Evolutionary conservation across 768 basidiomycete species (phyloP), one percentile per base, ranked within the genome.

Genomic region (Mycena indigotica): DNA sequence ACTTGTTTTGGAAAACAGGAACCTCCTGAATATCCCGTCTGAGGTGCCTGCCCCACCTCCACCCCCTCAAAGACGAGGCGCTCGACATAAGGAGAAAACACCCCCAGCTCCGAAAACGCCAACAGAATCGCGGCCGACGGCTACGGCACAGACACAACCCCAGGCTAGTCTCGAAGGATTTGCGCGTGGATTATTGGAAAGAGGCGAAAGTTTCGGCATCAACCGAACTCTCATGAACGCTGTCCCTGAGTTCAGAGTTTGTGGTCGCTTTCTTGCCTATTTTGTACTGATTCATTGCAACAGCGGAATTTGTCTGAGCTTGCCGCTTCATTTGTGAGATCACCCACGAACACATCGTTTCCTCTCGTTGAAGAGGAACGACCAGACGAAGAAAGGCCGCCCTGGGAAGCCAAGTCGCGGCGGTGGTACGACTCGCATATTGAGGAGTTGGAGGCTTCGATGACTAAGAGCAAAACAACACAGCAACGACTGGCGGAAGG

Each of bases 251-350:
- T 72, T 89, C 38, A 85, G 83, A 72, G 94, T 91, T 64, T 65
- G 82, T 66, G 40, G 32, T 53, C 25, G 25, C 24, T 40, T n/a
- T 52, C 28, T n/a, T n/a, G n/a, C n/a, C n/a, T n/a, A n/a, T n/a
- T n/a, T n/a, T n/a, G 21, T 12, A 4, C 32, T 8, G 28, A 25
- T 50, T 28, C 29, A 28, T 32, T 39, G 44, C 64, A 51, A 3
- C 60, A 93, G 92, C 86, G 85, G 53, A 95, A 93, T 69, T 82
- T 96, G 13, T 93, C 94, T 2, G 94, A 96, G 62, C 66, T 95
- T n/a, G 77, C 88, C 12, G 81, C 82, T 8, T 84, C 86, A 13
- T 77, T 94, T 13, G 80, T 82, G 30, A 84, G 84, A 21, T 75
- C 88, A 4, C 80, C 85, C 2, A 79, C 79, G 1, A 72, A 75